Conservation (phyloP, 2,329 filamentous ascomycete species). For the Corniculantispora saksenae region DNA sequence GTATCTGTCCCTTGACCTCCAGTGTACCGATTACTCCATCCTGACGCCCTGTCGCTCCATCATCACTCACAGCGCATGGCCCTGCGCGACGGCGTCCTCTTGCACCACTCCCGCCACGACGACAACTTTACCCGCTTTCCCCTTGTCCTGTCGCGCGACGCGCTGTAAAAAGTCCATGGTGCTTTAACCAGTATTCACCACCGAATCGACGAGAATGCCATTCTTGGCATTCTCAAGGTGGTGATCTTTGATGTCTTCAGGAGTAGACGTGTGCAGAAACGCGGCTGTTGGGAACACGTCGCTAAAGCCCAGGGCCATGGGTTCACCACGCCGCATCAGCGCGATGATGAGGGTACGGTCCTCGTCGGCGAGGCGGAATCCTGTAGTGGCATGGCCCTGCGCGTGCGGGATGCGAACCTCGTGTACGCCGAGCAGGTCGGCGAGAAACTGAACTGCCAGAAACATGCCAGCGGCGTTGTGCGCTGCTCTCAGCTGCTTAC, state of each 20-base stretch:
- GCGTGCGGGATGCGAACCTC: constrained; percentile 42
- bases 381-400: constrained; percentile 44
- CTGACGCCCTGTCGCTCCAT: constrained; percentile 18
- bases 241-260: constrained; percentile 42
- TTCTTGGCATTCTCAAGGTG: constrained; percentile 42
- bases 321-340: constrained; percentile 64
- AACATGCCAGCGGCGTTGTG: not conserved
- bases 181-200: constrained; percentile 59
- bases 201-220: constrained; percentile 59
- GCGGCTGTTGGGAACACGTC: constrained; percentile 52
- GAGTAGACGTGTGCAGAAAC: constrained; percentile 48
- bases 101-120: constrained; percentile 60
- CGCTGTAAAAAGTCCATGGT: constrained; percentile 49
- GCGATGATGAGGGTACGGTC: constrained; percentile 53
- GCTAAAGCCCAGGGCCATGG: constrained; percentile 60
- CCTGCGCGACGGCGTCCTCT: constrained; percentile 27
- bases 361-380: constrained; percentile 50
- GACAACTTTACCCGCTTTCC: constrained; percentile 46
- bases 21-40: constrained; percentile 56
- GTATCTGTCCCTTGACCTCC: constrained; percentile 57
- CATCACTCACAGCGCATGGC: constrained; percentile 22
- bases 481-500: not conserved
- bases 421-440: not conserved
- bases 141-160: constrained; percentile 41
- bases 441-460: not conserved